Base-by-base conservation (phyloP, 805 yeast genomes). In the Lachancea sp. region DNA sequence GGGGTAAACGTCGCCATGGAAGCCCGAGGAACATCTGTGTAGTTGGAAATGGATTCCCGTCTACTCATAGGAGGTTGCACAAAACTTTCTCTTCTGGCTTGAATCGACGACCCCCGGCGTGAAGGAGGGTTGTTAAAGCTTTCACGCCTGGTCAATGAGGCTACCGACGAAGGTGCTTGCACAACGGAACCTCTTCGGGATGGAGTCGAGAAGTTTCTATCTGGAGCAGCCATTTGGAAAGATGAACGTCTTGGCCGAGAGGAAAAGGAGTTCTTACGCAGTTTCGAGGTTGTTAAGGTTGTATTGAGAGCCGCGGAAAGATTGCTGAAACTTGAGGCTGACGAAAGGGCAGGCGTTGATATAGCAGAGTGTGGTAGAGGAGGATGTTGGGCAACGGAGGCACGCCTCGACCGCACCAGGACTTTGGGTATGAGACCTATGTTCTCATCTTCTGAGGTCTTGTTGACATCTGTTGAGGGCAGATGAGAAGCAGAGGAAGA, bases 401-500 rank as follows among this genome's bases (percentile, higher is more conserved):
- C 41, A 13, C 48, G 46, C 48, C 69, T 62, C 15, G 66, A 56
- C 42, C 59, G 58, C 3, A 65, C 66, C 22, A 63, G 51, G 15
- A 65, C 63, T 45, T 63, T 63, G 36, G 69, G 69, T 18, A 63
- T 53, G 27, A 62, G 62, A 15, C 67, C 67, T 8, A 58, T 32
- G 41, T 59, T 57, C 38, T 65, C 67, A 30, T 50, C 62, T 19
- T 62, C 64, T 11, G 31, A 7, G 7, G 36, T 18, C 32, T 29
- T 34, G 9, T 33, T 39, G 32, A 32, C 31, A 7, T 43, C 42
- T 15, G 19, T 29, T 13, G 36, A 16, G 22, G 41, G 36, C 26
- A 41, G n/a, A 26, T 41, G 38, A 29, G 26, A 16, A n/a, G 36
- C 16, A 25, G 43, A 31, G 20, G 36, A 25, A 30, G 45, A 40